These are phyloP conservation scores for Chrysopogon serrulatus DNA, from an alignment of 176 grass and related monocot species.

Conservation along the genomic window DNA sequence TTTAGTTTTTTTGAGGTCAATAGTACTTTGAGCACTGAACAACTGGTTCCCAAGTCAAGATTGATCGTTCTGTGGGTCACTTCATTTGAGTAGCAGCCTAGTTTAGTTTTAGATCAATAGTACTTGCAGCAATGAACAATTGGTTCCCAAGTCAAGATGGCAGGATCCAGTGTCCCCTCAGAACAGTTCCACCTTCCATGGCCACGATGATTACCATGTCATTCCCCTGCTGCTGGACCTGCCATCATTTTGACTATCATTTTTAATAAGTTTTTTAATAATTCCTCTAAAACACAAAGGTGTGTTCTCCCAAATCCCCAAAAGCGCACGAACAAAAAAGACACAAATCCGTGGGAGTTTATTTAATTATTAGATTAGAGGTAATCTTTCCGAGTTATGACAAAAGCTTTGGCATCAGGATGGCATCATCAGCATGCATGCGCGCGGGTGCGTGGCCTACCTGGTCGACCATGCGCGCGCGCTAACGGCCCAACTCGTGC, in stretches of 20 bases:
- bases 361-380: not conserved
- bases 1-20: not conserved
- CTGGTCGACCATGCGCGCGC: constrained; percentile 8
- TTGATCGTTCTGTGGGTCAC: not conserved
- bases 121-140: constrained; percentile 6
- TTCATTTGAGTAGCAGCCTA: not conserved
- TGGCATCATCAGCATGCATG: constrained; percentile 59
- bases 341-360: not conserved
- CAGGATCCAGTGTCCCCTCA: not conserved
- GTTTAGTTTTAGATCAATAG: not conserved
- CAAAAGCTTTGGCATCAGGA: constrained; percentile 48
- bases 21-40: not conserved
- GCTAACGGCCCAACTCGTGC: constrained; percentile 46
- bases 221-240: not conserved
- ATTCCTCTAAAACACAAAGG: not conserved
- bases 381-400: constrained; percentile 24
- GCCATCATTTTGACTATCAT: not conserved
- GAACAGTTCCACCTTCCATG: not conserved
- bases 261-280: too few relatives aligned
- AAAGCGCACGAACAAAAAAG: not conserved
- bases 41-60: not conserved
- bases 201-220: constrained; percentile 17
- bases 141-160: not conserved
- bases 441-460: not conserved
- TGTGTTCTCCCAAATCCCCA: not conserved